Evolutionary conservation across 148 eudicot species (phyloP), one percentile per base, ranked within the genome.

Genomic region (Vaccinium corymbosum): DNA sequence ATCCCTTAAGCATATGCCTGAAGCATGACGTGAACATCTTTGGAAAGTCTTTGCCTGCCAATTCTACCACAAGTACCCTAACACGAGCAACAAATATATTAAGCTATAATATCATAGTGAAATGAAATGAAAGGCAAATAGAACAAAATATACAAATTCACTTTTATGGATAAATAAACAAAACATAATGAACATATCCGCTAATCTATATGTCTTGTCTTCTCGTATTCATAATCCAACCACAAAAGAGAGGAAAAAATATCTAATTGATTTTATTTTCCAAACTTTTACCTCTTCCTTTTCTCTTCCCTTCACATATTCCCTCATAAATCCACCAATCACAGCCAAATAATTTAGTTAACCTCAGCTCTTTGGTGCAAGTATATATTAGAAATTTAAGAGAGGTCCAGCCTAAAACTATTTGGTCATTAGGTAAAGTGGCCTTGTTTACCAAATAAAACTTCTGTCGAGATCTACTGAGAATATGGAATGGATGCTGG

Each of bases 11-110:
- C 85, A 89, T 77, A 17, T 49, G 32, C 4, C 46, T 59, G 53
- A 89, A 84, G 66, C 87, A 76, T 56, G 51, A 8, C 42, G 17
- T 81, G 42, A 83, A 84, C 19, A 15, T 46, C 72, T 80, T 82
- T 57, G 84, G 52, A 6, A 71, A 78, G 56, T 46, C 38, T 4
- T 48, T 17, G 62, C 73, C 83, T 46, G 80, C 85, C 77, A 91
- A 70, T 80, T 91, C 91, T 48, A 91, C 51, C 68, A 70, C 75
- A 76, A 91, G 91, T 57, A 82, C 71, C 89, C 92, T 90, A 86
- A 74, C 57, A 82, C 38, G 19, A 77, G 50, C 10, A 59, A 64
- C 57, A 81, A 14, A 53, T 7, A 56, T 15, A 57, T 16, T 2
- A 53, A 82, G 25, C 20, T 3, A 20, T 32, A 77, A 25, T 46